Conservation (phyloP, 202 grass and related monocot genomes). For the Eragrostis tef region DNA sequence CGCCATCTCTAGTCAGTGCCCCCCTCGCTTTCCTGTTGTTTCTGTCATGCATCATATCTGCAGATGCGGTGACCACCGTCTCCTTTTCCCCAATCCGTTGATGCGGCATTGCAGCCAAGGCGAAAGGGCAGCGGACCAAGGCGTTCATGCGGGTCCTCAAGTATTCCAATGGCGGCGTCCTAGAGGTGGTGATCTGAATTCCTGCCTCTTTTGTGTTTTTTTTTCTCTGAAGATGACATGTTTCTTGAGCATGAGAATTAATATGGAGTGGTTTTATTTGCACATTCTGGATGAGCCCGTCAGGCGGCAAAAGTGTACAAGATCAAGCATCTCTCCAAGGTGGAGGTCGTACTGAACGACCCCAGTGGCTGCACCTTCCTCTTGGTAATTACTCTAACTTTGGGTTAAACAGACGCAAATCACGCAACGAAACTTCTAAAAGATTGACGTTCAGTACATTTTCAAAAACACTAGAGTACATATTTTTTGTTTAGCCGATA, state of each 20-base stretch:
- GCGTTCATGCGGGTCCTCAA: slow-evolving; percentile 87
- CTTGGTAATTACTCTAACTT: slow-evolving; percentile 53
- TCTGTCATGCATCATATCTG: neutral
- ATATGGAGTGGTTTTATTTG: neutral
- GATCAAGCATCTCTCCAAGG: slow-evolving; percentile 89
- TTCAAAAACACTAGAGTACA: too few relatives aligned
- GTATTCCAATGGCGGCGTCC: slow-evolving; percentile 80
- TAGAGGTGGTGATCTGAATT: slow-evolving; percentile 58
- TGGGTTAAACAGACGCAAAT: too few relatives aligned
- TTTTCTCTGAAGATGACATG: neutral
- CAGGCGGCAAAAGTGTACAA: slow-evolving; percentile 94
- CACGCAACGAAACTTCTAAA: too few relatives aligned
- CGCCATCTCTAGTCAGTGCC: slow-evolving; percentile 68
- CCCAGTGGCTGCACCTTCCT: slow-evolving; percentile 86
- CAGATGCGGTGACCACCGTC: neutral
- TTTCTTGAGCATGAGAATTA: neutral
- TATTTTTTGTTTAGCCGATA: too few relatives aligned
- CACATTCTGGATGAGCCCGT: neutral
- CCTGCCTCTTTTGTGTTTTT: neutral
- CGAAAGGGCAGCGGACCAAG: slow-evolving; percentile 83
- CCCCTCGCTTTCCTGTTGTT: neutral
- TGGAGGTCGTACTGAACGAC: slow-evolving; percentile 82
- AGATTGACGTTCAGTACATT: too few relatives aligned
- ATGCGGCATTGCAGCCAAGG: slow-evolving; percentile 73
- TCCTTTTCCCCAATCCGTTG: too few relatives aligned